phyloP scores from a whole-genome alignment of 495 filamentous ascomycete genomes.

The Penicillium soppii region DNA sequence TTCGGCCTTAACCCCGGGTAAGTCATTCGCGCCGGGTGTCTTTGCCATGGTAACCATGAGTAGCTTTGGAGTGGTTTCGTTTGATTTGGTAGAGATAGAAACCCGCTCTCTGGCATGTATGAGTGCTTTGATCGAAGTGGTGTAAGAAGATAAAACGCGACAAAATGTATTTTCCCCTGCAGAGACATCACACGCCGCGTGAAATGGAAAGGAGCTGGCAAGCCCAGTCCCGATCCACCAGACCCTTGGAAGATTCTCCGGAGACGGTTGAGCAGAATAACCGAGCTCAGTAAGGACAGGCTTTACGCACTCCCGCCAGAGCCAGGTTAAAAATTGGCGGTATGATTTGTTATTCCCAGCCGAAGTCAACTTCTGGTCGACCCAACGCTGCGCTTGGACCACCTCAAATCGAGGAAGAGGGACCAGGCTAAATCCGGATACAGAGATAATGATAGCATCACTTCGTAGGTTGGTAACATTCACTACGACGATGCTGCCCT shows the following conservation, averaged over 20 bases:
- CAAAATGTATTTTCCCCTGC: slow-evolving; percentile 7
- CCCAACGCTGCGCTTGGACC: not conserved
- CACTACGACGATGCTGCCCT: slow-evolving; percentile 18
- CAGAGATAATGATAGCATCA: slow-evolving; percentile 6
- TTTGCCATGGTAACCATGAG: slow-evolving; percentile 17
- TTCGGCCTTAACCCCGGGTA: not conserved
- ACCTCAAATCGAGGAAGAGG: not conserved
- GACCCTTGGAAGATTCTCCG: slow-evolving; percentile 7
- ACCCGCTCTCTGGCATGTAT: slow-evolving; percentile 4
- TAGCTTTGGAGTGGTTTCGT: slow-evolving; percentile 1
- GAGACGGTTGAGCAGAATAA: not conserved
- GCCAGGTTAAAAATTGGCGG: slow-evolving; percentile 16
- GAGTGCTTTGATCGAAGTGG: slow-evolving; percentile 26
- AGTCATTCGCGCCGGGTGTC: slow-evolving; percentile 10
- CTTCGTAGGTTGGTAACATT: slow-evolving; percentile 9
- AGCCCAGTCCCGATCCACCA: slow-evolving; percentile 27
- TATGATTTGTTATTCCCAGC: slow-evolving; percentile 9
- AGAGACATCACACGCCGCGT: slow-evolving; percentile 15
- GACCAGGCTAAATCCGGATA: not conserved
- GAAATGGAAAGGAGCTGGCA: slow-evolving; percentile 19
- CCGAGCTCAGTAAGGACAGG: slow-evolving; percentile 10
- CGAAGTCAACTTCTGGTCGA: slow-evolving; percentile 6
- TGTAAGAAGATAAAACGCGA: slow-evolving; percentile 30
- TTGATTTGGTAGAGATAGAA: not conserved
- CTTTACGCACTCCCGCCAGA: slow-evolving; percentile 11